Evolutionary conservation across 768 basidiomycete genomes (phyloP), one percentile per base, ranked within the genome.

Genomic region (Obba rivulosa): DNA sequence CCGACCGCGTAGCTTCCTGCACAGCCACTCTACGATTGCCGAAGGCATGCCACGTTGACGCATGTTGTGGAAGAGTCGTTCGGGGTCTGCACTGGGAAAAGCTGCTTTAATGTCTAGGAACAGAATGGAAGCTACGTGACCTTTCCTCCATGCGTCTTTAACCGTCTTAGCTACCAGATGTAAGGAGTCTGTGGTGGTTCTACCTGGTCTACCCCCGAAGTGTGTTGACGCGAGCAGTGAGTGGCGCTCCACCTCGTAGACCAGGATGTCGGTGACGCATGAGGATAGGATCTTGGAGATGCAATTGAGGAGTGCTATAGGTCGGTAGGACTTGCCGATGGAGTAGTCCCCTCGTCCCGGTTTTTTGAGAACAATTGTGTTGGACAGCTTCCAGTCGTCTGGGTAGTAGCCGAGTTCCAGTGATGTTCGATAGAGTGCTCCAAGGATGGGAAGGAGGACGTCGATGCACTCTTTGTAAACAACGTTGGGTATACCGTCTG

Each of bases 81-180:
- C 53, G 0, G 51, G 47, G 23, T 37, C 34, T 2, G 50, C 52
- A 14, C 50, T 56, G 3, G 57, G 57, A 34, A 59, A 76, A 0
- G 68, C 65, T 1, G 63, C 57, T 39, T 73, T 68, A 24, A 76
- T 60, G 13, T 52, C 61, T 3, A 66, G 45, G 7, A 66, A 58
- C 0, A 74, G 51, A 1, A 50, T 35, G 0, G 56, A 40, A 0
- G 37, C 41, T 3, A 54, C 52, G 16, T 58, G 50, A 0, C 43
- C 31, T 5, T 34, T 18, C 4, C 54, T 39, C 65, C 59, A 65
- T 1, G 59, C 48, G 22, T 59, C 53, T 18, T 58, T 59, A 34
- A 63, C 41, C 8, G 37, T 57, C n/a, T 53, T 39, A 8, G 49
- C 50, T 2, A 62, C 28, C 0, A 55, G 53, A 38, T 65, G 64